These are phyloP conservation scores for Pyrrhoderma noxium DNA, from an alignment of 1,284 basidiomycete genomes.

Conservation along the genomic window DNA sequence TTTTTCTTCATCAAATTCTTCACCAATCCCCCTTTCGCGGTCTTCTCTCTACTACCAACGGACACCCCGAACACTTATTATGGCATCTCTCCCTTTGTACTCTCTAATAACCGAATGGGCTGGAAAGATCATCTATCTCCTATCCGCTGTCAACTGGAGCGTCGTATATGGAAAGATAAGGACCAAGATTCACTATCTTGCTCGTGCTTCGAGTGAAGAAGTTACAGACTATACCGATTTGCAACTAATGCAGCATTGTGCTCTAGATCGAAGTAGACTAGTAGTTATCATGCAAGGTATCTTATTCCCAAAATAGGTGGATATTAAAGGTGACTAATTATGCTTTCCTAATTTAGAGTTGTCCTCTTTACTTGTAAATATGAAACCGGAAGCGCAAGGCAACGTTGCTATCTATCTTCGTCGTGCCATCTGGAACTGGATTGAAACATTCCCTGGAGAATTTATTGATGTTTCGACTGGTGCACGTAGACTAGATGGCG, in stretches of 20 bases:
- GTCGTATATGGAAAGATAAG: conserved; percentile 72
- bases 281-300: conserved; percentile 60
- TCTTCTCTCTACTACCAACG: conserved; percentile 52
- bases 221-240: conserved; percentile 66
- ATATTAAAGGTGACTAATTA: conserved; percentile 2
- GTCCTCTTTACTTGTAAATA: conserved; percentile 76
- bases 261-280: conserved; percentile 58
- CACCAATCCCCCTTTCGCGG: conserved; percentile 35
- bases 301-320: not conserved
- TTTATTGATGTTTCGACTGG: conserved; percentile 67
- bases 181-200: conserved; percentile 62
- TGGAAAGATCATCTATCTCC: conserved; percentile 78
- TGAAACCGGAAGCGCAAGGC: conserved; percentile 70
- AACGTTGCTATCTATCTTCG: conserved; percentile 72
- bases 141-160: conserved; percentile 88
- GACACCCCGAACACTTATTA: conserved; percentile 57
- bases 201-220: conserved; percentile 41
- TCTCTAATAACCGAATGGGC: conserved; percentile 59
- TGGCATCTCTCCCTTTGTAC: conserved; percentile 50
- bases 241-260: conserved; percentile 65
- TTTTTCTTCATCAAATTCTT: conserved; percentile 29
- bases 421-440: conserved; percentile 88
- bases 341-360: conserved; percentile 45
- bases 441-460: conserved; percentile 75
- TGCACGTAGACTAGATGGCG: conserved; percentile 66